These are phyloP conservation scores for Pseudogymnoascus sp. DNA, from an alignment of 2,329 filamentous ascomycete species.

Conservation along the genomic window DNA sequence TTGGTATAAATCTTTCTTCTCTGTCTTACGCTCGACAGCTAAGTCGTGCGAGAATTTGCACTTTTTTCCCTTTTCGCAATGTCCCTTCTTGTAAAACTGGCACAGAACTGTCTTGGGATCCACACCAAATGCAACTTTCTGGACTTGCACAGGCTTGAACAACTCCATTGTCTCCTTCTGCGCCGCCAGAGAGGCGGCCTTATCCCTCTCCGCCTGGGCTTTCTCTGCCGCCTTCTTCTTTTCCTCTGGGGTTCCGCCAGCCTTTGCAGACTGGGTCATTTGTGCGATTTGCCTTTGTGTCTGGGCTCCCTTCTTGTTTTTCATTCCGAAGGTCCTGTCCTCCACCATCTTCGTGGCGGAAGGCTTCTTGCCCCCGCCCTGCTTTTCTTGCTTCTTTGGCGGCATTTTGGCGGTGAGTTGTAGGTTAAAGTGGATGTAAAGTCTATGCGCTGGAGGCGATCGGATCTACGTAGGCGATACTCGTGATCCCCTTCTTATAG, in stretches of 20 bases:
- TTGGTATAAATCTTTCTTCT: slow-evolving; percentile 86
- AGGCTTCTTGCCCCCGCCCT: slow-evolving; percentile 46
- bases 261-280: slow-evolving; percentile 63
- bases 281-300: slow-evolving; percentile 88
- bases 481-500: slow-evolving; percentile 7
- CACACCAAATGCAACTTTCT: slow-evolving; percentile 95
- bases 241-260: slow-evolving; percentile 73
- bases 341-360: slow-evolving; percentile 51
- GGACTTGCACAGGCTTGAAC: slow-evolving; percentile 85
- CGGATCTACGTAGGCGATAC: slow-evolving; percentile 2
- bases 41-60: slow-evolving; percentile 97
- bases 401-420: slow-evolving; percentile 49
- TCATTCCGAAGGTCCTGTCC: slow-evolving; percentile 99
- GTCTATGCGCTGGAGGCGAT: neutral
- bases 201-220: slow-evolving; percentile 69
- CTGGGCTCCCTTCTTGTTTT: slow-evolving; percentile 94
- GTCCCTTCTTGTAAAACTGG: slow-evolving; percentile 93
- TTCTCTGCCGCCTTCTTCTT: slow-evolving; percentile 69
- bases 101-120: slow-evolving; percentile 97
- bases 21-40: slow-evolving; percentile 78
- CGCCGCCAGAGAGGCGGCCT: slow-evolving; percentile 80
- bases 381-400: slow-evolving; percentile 53
- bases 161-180: slow-evolving; percentile 71
- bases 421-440: neutral
- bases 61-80: slow-evolving; percentile 94